Conservation (phyloP, 129 eudicot species). For the Centaurea solstitialis region DNA sequence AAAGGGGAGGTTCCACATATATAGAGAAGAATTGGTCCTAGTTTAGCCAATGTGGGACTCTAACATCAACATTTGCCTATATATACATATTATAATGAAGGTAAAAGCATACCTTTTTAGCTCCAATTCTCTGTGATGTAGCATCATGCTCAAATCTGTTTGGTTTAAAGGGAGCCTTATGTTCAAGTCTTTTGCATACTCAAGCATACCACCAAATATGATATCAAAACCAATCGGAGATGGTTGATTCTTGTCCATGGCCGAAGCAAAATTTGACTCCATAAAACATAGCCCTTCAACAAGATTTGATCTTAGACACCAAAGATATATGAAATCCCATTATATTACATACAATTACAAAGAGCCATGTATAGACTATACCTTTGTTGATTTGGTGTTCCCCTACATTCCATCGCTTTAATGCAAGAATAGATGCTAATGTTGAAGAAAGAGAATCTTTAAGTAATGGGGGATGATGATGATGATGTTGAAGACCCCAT, state of each 20-base stretch:
- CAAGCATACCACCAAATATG: constrained; percentile 31
- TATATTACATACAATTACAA: too few species aligned
- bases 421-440: constrained; percentile 30
- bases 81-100: background rate
- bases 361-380: background rate
- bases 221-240: constrained; percentile 43
- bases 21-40: too few species aligned
- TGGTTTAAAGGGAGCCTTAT: constrained; percentile 29
- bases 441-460: constrained; percentile 37
- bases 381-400: constrained; percentile 24
- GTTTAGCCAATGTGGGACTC: too few species aligned
- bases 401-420: constrained; percentile 21
- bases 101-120: constrained; percentile 42
- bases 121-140: constrained; percentile 44
- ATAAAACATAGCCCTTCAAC: constrained; percentile 34
- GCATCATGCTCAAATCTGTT: constrained; percentile 31
- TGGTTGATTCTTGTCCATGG: constrained; percentile 5
- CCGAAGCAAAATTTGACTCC: constrained; percentile 19
- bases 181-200: constrained; percentile 21
- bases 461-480: background rate
- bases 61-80: too few species aligned
- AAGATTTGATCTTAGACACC: background rate
- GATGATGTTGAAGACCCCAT: constrained; percentile 28
- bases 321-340: background rate
- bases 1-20: too few species aligned